Percentiles rank a stretch among this genome's conserved stretches.
Evolutionary conservation across 192 early-diverging fungal species (phyloP).

Genomic region (Coemansia sp.): DNA sequence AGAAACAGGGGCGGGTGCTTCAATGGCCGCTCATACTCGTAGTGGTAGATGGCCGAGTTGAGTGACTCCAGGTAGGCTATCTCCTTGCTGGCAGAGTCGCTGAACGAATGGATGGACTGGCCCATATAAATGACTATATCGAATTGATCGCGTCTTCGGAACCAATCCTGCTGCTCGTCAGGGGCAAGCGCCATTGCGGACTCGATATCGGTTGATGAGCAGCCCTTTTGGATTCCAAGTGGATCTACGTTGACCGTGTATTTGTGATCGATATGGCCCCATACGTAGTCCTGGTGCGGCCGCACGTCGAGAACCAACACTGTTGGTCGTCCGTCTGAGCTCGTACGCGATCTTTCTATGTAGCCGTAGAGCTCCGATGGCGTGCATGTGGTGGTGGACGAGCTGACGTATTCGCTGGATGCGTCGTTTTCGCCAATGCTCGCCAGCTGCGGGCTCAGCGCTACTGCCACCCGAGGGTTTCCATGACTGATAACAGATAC

Average conservation of each 20-base stretch:
- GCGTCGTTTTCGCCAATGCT: conserved; percentile 12
- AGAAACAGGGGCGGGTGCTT: conserved; percentile 67
- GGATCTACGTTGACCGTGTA: conserved; percentile 80
- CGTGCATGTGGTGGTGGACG: conserved; percentile 29
- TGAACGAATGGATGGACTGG: conserved; percentile 56
- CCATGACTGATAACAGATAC: conserved; percentile 14
- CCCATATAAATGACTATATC: conserved; percentile 78
- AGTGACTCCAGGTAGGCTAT: conserved; percentile 44
- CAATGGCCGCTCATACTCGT: conserved; percentile 59
- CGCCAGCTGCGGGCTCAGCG: conserved; percentile 10
- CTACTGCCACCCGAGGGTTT: conserved; percentile 16
- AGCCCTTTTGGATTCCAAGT: conserved; percentile 59
- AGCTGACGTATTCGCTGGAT: conserved; percentile 19
- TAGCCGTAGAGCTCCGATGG: conserved; percentile 40
- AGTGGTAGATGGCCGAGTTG: conserved; percentile 64
- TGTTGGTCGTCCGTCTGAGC: conserved; percentile 34
- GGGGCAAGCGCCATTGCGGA: conserved; percentile 61
- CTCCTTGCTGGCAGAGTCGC: conserved; percentile 25
- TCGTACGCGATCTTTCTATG: conserved; percentile 39
- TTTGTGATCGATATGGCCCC: conserved; percentile 69
- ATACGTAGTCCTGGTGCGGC: conserved; percentile 65
- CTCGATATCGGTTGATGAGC: conserved; percentile 58
- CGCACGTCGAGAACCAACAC: conserved; percentile 80
- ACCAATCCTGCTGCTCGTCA: conserved; percentile 63
- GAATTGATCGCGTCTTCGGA: conserved; percentile 64